Evolutionary conservation across 2,329 filamentous ascomycete genomes (phyloP), one percentile per base, ranked within the genome.

Genomic region (Teratosphaeria nubilosa): DNA sequence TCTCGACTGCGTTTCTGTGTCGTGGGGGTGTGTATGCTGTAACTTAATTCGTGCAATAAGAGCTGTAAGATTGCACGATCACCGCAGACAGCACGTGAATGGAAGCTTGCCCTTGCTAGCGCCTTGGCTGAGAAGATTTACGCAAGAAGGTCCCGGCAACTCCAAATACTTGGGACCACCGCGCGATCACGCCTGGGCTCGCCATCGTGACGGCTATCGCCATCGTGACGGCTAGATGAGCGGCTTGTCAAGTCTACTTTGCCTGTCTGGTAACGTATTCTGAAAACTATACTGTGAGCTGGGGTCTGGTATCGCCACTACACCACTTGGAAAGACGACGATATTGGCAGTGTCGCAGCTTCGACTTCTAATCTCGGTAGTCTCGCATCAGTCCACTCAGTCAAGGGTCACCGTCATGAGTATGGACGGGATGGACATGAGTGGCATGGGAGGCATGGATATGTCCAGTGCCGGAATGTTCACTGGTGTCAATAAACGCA

Each of bases 381-480:
- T 22, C 22, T 22, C 6, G 10, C n/a, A 48, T 22, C 41, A 20
- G 16, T 48, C 16, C 41, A 11, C 13, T 30, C 25, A 20, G 16
- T 53, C 51, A 20, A 51, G n/a, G 24, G 13, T 34, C 14, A 16
- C 25, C 31, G 7, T 20, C 51, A 53, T 52, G 53, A 54, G 20
- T n/a, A 65, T 66, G 64, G 56, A 58, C 25, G 63, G 65, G 52
- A 63, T 62, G 59, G 58, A 56, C 51, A 63, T 63, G 62, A 45
- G 50, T 50, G 51, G 53, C 54, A 65, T 57, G 57, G 58, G 58
- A 2, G 63, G 65, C 32, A 69, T 70, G 68, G 64, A 60, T 55
- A 68, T 69, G 67, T 56, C 50, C 52, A 67, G 63, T 56, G 60
- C 58, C 9, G 64, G 65, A 34, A 57, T 66, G 48, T 68, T 69